Base-by-base conservation (phyloP, 306 rosid genomes). In the Comarum palustre region DNA sequence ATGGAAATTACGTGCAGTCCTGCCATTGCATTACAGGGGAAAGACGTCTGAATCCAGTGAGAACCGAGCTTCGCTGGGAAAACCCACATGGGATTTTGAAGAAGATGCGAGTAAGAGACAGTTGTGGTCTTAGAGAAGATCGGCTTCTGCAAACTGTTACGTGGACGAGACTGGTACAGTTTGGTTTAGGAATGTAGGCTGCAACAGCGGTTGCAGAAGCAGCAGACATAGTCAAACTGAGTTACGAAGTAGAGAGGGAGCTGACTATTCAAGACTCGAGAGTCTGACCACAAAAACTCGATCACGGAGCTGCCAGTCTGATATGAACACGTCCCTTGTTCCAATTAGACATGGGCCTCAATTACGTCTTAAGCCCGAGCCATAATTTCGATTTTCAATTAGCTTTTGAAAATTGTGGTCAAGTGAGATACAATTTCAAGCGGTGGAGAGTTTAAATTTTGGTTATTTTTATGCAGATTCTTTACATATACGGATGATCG, bases 21-120 rank as follows among this genome's bases (percentile, higher is more conserved):
- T 91, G 96, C 98, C 98, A 94, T 82, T 89, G 77, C 98, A 94
- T 94, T 80, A 91, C 91, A 42, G 97, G 88, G 61, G 90, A 79
- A 73, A 80, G 16, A 63, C 79, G 74, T 67, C 84, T 87, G 76
- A 73, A 64, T 66, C 71, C 83, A 51, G 73, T 86, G 77, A 29
- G 61, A 50, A 72, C 54, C 6, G 94, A 72, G 76, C 79, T 68
- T 54, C 77, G 82, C 55, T 79, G 75, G 32, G 82, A 66, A 25
- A 81, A 72, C 22, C 79, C 17, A 38, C 41, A 62, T 55, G 87
- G 75, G 79, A 72, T 78, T 68, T 32, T 85, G 75, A 87, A 84
- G 75, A 81, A 64, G 38, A 73, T 72, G 50, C 45, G 81, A 42
- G 66, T 55, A 43, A 83, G 67, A 72, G 84, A 87, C 0, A 78